Evolutionary conservation across 306 rosid genomes (phyloP).

Genomic region (Mucuna pruriens): DNA sequence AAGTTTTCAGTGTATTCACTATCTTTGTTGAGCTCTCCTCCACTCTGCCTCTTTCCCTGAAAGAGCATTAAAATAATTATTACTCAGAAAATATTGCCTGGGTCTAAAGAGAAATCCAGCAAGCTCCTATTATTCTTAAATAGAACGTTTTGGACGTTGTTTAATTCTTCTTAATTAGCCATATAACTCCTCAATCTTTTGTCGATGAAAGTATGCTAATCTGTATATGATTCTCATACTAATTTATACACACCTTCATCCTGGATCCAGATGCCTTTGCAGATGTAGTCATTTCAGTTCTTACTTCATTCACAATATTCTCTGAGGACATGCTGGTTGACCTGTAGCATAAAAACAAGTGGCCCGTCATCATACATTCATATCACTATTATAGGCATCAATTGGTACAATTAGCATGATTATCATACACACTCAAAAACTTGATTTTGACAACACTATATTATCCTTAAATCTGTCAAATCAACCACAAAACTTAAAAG

Average conservation of each 20-base stretch:
- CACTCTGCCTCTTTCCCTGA: conserved; percentile 52
- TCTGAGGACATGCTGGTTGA: conserved; percentile 66
- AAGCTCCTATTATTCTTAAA: background rate
- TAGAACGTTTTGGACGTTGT: background rate
- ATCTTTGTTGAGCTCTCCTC: conserved; percentile 34
- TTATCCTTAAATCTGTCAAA: too few species aligned
- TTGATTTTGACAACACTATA: background rate
- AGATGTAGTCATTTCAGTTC: conserved; percentile 56
- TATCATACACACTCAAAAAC: background rate
- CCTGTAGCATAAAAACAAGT: conserved; percentile 51
- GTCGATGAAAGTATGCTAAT: background rate
- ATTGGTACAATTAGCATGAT: background rate
- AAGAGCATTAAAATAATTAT: conserved; percentile 25
- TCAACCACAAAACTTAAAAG: too few species aligned
- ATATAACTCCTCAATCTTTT: conserved; percentile 7
- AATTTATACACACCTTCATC: conserved; percentile 56
- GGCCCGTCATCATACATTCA: too few species aligned
- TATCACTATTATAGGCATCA: conserved; percentile 24
- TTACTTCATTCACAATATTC: conserved; percentile 57
- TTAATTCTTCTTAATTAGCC: background rate
- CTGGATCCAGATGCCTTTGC: conserved; percentile 61
- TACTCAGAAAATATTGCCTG: too few species aligned
- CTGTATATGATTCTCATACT: background rate
- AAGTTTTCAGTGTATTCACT: conserved; percentile 45
- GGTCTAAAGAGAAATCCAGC: background rate